A percentile compares a stretch with the other conserved stretches of the same genome.
Evolutionary conservation across 257 asterid genomes (phyloP).

Genomic region (Solanum paucissectum): DNA sequence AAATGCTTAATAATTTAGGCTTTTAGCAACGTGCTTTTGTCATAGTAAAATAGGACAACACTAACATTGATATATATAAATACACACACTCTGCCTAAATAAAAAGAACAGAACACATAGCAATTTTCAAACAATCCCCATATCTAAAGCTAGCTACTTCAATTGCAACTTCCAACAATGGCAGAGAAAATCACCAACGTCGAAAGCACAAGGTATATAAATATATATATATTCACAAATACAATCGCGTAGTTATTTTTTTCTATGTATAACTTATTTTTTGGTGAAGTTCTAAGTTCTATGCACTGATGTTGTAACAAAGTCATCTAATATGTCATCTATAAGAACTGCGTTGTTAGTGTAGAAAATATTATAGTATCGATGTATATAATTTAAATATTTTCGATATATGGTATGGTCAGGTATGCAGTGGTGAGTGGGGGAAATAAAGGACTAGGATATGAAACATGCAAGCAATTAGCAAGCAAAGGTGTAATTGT

Average conservation of each 20-base stretch:
- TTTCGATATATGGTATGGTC: background rate
- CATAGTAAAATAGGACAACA: background rate
- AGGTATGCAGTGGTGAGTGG: conserved; percentile 42
- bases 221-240: background rate
- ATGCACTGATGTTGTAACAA: background rate
- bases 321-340: background rate
- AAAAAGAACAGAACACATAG: background rate
- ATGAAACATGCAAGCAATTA: conserved; percentile 40
- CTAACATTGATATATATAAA: background rate
- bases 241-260: background rate
- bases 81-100: background rate
- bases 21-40: background rate
- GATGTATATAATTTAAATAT: background rate
- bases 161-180: background rate
- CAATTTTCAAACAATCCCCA: background rate
- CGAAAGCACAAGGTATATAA: background rate
- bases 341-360: background rate
- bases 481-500: conserved; percentile 36
- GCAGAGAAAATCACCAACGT: background rate
- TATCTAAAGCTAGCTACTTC: background rate
- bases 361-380: background rate
- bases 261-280: too few relatives aligned
- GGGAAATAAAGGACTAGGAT: conserved; percentile 45
- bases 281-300: too few relatives aligned
- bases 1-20: too few relatives aligned